Conservation (phyloP, 257 asterid genomes). For the Buddleja alternifolia region DNA sequence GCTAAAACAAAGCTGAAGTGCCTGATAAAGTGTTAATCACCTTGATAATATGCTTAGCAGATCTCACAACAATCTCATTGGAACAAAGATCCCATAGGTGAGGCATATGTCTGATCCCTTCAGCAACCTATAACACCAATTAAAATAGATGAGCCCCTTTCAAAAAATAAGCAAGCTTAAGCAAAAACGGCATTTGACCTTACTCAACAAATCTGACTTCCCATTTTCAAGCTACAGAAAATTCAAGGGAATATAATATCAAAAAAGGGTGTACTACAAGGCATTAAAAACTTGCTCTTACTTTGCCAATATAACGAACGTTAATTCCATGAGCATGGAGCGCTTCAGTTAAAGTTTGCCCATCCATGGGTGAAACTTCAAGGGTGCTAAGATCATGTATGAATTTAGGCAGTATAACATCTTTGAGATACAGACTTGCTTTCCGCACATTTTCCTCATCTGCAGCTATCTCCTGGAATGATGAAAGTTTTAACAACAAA, state of each 20-base stretch:
- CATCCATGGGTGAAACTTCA: constrained; percentile 99
- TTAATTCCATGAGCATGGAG: constrained; percentile 95
- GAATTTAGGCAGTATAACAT: constrained; percentile 76
- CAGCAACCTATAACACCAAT: constrained; percentile 68
- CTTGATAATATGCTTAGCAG: constrained; percentile 89
- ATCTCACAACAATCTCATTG: constrained; percentile 83
- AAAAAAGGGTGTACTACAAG: constrained; percentile 11
- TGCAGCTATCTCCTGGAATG: constrained; percentile 71
- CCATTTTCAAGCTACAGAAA: constrained; percentile 16
- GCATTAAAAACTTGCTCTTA: constrained; percentile 40
- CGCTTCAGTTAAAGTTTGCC: constrained; percentile 90
- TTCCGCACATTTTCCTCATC: constrained; percentile 84
- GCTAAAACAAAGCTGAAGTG: constrained; percentile 22
- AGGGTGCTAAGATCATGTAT: constrained; percentile 78
- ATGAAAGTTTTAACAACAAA: constrained; percentile 19
- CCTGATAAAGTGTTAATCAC: constrained; percentile 43
- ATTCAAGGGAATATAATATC: constrained; percentile 16
- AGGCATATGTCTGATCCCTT: constrained; percentile 80
- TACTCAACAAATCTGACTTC: not conserved
- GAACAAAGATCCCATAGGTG: constrained; percentile 90
- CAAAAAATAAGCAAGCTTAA: not conserved
- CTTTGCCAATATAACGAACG: constrained; percentile 86
- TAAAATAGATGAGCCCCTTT: constrained; percentile 8
- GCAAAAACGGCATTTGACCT: not conserved
- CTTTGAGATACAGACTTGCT: constrained; percentile 73